Conservation (phyloP, 768 basidiomycete species). For the Sistotremastrum suecicum region DNA sequence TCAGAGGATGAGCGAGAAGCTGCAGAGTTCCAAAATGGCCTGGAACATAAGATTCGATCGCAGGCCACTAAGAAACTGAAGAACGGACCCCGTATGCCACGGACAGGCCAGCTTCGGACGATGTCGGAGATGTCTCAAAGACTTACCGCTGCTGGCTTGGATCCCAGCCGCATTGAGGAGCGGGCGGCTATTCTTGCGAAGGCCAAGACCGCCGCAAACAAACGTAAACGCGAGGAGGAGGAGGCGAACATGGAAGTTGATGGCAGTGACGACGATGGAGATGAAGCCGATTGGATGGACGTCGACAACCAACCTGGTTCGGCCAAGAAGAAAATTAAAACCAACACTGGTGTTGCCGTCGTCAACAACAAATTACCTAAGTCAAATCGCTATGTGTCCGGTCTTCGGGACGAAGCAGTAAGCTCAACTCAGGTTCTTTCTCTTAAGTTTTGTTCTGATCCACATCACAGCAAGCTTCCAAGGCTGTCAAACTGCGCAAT, state of each 20-base stretch:
- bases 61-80: constrained; percentile 78
- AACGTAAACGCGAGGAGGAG: constrained; percentile 43
- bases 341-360: constrained; percentile 38
- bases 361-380: constrained; percentile 42
- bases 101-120: constrained; percentile 50
- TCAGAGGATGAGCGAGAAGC: constrained; percentile 73
- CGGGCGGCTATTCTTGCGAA: constrained; percentile 80
- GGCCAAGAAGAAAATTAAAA: constrained; percentile 47
- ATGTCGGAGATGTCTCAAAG: constrained; percentile 63
- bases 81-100: constrained; percentile 64
- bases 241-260: constrained; percentile 40
- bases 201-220: constrained; percentile 51
- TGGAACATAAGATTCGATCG: constrained; percentile 54
- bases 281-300: constrained; percentile 31
- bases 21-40: constrained; percentile 38
- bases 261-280: constrained; percentile 19
- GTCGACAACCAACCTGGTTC: constrained; percentile 36
- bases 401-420: constrained; percentile 65
- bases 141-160: constrained; percentile 78
- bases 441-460: constrained; percentile 5
- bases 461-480: constrained; percentile 53
- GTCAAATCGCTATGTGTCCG: constrained; percentile 61
- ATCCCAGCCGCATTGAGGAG: constrained; percentile 77
- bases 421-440: constrained; percentile 9
- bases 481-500: constrained; percentile 71